Conservation (phyloP, 1,139 yeast species). For the Sugiyamaella novakii region DNA sequence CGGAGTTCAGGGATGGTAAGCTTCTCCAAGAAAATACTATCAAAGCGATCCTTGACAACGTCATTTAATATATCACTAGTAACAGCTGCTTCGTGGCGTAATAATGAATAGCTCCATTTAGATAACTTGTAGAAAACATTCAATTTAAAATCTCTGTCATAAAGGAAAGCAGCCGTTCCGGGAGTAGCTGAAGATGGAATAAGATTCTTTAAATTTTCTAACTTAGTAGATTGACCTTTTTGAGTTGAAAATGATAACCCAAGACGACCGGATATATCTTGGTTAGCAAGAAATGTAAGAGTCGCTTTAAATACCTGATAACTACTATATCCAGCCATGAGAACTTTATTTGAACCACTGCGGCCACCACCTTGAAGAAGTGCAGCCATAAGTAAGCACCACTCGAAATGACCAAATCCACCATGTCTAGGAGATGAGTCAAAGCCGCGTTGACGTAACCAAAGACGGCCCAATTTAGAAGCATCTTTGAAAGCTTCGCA, state of each 20-base stretch:
- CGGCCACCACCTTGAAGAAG: constrained; percentile 81
- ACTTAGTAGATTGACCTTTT: constrained; percentile 24
- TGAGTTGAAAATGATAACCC: constrained; percentile 20
- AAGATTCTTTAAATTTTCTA: constrained; percentile 14
- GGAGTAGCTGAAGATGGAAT: constrained; percentile 22
- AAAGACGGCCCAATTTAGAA: constrained; percentile 78
- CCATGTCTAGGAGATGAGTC: constrained; percentile 55
- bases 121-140: constrained; percentile 86
- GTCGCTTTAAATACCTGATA: constrained; percentile 92
- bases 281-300: constrained; percentile 75
- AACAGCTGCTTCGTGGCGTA: constrained; percentile 67
- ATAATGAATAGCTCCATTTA: constrained; percentile 59
- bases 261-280: constrained; percentile 52
- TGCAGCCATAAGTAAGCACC: constrained; percentile 77
- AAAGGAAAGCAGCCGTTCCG: constrained; percentile 48
- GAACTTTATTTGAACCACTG: constrained; percentile 47
- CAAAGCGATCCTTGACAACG: constrained; percentile 81
- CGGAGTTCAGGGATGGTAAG: constrained; percentile 57
- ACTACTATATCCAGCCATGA: constrained; percentile 85
- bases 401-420: constrained; percentile 94
- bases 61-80: constrained; percentile 73
- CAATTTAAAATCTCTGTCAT: constrained; percentile 71
- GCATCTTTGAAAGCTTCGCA: constrained; percentile 91
- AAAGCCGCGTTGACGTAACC: constrained; percentile 88
- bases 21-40: constrained; percentile 73